Evolutionary conservation across 1,284 basidiomycete species (phyloP), one percentile per base, ranked within the genome.

Genomic region (Rhodotorula sp.): DNA sequence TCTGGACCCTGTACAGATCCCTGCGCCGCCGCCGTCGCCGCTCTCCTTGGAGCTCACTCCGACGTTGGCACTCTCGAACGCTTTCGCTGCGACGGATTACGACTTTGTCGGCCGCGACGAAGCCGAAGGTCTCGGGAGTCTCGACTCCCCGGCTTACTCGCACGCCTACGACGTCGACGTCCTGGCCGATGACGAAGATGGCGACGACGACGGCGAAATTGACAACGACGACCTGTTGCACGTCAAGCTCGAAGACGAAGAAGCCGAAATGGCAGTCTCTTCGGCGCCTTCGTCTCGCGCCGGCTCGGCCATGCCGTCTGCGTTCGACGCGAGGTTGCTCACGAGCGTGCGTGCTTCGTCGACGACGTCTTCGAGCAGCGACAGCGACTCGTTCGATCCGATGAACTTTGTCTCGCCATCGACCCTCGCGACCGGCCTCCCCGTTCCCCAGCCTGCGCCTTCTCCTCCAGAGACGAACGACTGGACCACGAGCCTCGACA

Each of bases 41-140:
- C 64, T 76, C n/a, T 60, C 72, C 5, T 70, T 76, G 62, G 74
- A 74, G n/a, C 59, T 74, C 45, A 54, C 69, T 2, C 66, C 70
- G 18, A 64, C 68, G 50, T 50, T 66, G 10, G 67, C 67, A 5
- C 60, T 73, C 43, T 43, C 52, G 19, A 54, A 58, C 50, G 56
- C 64, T 5, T 73, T 71, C 58, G 38, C 65, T 16, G 56, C 63
- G 6, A 66, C 59, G 52, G 72, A 73, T 49, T 75, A 66, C 34
- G 69, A 75, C 28, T 73, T 73, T 49, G 69, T 75, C 31, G 74
- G 74, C 12, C 60, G 73, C 38, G 67, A 71, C 28, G 69, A 75
- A 16, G 65, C 57, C n/a, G 66, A 72, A 6, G 23, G 43, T 12
- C 4, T 26, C 14, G 43, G 47, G 2, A 52, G 47, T 31, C 18